phyloP scores from a whole-genome alignment of 2,329 filamentous ascomycete species.

The Chaetomiaceae sp. region DNA sequence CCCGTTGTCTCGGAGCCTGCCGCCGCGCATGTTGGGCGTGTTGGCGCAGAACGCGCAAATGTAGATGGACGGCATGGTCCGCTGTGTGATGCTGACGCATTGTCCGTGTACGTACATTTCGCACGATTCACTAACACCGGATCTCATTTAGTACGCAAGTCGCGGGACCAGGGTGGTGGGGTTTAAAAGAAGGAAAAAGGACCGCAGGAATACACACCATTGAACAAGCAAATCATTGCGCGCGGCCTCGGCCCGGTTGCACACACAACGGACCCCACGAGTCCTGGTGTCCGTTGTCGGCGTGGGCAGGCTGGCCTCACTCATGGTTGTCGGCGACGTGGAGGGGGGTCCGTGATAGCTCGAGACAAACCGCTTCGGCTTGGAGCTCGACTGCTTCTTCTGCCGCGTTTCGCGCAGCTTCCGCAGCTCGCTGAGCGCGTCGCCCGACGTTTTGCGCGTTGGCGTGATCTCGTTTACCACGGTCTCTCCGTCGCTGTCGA shows the following conservation, averaged over 20 bases:
- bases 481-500: constrained; percentile 57
- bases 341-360: constrained; percentile 33
- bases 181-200: background rate
- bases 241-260: constrained; percentile 40
- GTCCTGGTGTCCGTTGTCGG: constrained; percentile 40
- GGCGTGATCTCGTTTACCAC: constrained; percentile 42
- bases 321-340: constrained; percentile 49
- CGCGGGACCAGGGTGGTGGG: too few relatives aligned
- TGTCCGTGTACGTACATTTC: constrained; percentile 62
- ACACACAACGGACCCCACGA: constrained; percentile 53
- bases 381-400: constrained; percentile 27
- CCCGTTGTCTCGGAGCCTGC: constrained; percentile 43
- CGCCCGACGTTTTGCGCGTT: constrained; percentile 36
- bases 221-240: constrained; percentile 55
- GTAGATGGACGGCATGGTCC: constrained; percentile 55
- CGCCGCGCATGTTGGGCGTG: constrained; percentile 50
- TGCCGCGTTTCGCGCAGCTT: constrained; percentile 50
- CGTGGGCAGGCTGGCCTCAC: constrained; percentile 44
- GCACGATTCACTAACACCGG: constrained; percentile 60
- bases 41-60: constrained; percentile 60
- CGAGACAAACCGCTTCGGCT: constrained; percentile 35
- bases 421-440: constrained; percentile 56
- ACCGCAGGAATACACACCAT: constrained; percentile 44
- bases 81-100: constrained; percentile 55
- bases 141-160: too few relatives aligned